These are phyloP conservation scores for Chaetomium globosum DNA, from an alignment of 2,329 filamentous ascomycete genomes.

Conservation along the genomic window DNA sequence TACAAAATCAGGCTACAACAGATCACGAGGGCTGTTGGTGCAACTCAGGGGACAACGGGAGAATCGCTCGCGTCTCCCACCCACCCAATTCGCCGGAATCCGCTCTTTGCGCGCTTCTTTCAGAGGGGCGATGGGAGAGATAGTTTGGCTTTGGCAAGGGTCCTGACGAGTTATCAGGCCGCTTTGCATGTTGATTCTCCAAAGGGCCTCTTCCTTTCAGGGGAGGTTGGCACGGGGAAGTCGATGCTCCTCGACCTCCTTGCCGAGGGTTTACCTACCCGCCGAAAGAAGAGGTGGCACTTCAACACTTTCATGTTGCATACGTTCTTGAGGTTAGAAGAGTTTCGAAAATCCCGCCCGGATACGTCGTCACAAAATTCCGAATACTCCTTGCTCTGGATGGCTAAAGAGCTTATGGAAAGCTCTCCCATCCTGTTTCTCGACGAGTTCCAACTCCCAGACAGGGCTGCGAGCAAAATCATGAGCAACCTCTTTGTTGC, in stretches of 20 bases:
- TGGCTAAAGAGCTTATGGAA: conserved; percentile 75
- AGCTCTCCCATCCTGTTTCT: conserved; percentile 76
- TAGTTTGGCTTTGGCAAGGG: conserved; percentile 65
- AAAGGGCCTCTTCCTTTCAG: conserved; percentile 73
- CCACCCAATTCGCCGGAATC: conserved; percentile 62
- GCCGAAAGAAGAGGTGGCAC: conserved; percentile 75
- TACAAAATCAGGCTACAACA: conserved; percentile 68
- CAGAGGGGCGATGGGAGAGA: conserved; percentile 58
- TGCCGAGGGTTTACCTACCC: conserved; percentile 74
- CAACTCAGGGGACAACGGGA: conserved; percentile 41
- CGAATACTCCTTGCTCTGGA: conserved; percentile 71
- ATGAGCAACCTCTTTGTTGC: conserved; percentile 75
- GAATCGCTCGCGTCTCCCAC: conserved; percentile 52
- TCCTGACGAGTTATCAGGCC: conserved; percentile 70
- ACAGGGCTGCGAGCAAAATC: conserved; percentile 76
- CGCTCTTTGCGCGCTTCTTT: conserved; percentile 63
- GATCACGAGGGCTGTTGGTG: conserved; percentile 54
- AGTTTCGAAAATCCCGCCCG: conserved; percentile 52
- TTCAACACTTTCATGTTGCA: conserved; percentile 88
- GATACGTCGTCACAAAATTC: conserved; percentile 35
- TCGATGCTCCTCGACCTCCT: conserved; percentile 83
- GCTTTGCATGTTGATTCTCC: conserved; percentile 73
- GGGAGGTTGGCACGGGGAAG: conserved; percentile 81
- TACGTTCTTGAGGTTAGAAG: conserved; percentile 70
- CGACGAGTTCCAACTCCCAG: conserved; percentile 82